These are phyloP conservation scores for Xylariaceae sp. DNA, from an alignment of 2,329 filamentous ascomycete species.

Conservation along the genomic window DNA sequence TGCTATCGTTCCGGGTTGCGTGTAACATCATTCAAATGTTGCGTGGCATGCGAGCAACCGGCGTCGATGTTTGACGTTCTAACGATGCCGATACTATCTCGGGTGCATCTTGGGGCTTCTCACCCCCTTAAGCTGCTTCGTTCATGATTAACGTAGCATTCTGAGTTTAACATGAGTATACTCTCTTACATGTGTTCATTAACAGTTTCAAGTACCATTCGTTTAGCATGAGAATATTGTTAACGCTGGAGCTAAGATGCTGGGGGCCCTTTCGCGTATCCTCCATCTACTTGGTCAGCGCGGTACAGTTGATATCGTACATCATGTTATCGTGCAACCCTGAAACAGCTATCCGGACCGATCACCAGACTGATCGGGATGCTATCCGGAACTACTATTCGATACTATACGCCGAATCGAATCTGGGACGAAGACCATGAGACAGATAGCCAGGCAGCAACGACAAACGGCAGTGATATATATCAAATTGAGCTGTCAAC, in stretches of 20 bases:
- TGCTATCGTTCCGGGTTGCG: too few species aligned
- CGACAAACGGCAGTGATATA: neutral
- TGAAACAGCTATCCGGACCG: too few species aligned
- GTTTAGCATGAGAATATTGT: neutral
- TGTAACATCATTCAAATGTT: neutral
- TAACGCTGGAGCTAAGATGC: neutral
- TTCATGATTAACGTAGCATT: neutral
- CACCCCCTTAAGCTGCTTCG: neutral
- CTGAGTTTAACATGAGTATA: too few species aligned
- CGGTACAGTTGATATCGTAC: neutral
- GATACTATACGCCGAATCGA: neutral
- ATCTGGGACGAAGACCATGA: neutral
- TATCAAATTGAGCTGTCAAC: too few species aligned
- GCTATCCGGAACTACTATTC: neutral
- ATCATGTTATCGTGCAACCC: neutral
- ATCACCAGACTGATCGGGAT: neutral
- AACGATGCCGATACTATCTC: neutral
- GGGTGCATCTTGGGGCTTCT: neutral
- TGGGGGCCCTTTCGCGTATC: too few species aligned
- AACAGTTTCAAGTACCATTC: neutral
- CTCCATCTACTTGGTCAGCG: neutral
- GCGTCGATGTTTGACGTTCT: neutral
- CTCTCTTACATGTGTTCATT: neutral
- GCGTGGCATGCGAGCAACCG: neutral
- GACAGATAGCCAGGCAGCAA: neutral